phyloP scores from a whole-genome alignment of 2,329 filamentous ascomycete genomes.

The Sarocladiaceae sp. region DNA sequence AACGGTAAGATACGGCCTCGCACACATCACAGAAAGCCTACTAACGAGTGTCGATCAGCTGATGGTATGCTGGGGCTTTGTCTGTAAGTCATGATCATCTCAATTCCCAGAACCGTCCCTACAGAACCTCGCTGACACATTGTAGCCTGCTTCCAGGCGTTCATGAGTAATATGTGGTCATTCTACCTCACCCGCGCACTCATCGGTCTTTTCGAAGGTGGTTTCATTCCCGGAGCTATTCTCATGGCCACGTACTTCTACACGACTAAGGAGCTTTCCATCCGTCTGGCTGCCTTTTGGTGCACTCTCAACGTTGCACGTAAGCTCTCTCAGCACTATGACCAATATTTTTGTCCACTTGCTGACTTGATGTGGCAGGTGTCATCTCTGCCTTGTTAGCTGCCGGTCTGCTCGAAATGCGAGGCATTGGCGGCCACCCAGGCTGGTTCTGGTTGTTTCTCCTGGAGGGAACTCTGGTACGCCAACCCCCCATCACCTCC shows the following conservation, averaged over 20 bases:
- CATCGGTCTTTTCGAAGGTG: conserved; percentile 50
- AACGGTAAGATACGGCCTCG: conserved; percentile 21
- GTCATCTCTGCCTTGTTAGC: conserved; percentile 45
- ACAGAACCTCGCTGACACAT: too few species aligned
- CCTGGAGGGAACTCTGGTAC: conserved; percentile 26
- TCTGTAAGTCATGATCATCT: conserved; percentile 18
- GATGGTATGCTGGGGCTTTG: conserved; percentile 47
- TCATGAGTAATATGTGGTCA: conserved; percentile 39
- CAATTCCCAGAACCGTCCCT: too few species aligned
- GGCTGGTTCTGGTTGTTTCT: conserved; percentile 55
- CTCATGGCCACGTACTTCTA: conserved; percentile 71
- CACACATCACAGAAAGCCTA: background rate
- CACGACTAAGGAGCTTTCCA: conserved; percentile 61
- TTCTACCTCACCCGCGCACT: conserved; percentile 49
- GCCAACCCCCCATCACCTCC: background rate
- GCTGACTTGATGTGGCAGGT: conserved; percentile 16
- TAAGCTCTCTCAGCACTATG: conserved; percentile 26
- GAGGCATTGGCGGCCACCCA: conserved; percentile 39
- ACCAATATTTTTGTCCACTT: conserved; percentile 24
- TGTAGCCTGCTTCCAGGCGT: conserved; percentile 45
- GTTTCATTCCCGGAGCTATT: conserved; percentile 57
- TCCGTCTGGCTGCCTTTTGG: conserved; percentile 68
- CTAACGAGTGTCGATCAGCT: conserved; percentile 22
- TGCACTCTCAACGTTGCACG: conserved; percentile 39
- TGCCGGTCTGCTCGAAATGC: conserved; percentile 43